Evolutionary conservation across 768 basidiomycete species (phyloP), one percentile per base, ranked within the genome.

Genomic region (Galerina marginata): DNA sequence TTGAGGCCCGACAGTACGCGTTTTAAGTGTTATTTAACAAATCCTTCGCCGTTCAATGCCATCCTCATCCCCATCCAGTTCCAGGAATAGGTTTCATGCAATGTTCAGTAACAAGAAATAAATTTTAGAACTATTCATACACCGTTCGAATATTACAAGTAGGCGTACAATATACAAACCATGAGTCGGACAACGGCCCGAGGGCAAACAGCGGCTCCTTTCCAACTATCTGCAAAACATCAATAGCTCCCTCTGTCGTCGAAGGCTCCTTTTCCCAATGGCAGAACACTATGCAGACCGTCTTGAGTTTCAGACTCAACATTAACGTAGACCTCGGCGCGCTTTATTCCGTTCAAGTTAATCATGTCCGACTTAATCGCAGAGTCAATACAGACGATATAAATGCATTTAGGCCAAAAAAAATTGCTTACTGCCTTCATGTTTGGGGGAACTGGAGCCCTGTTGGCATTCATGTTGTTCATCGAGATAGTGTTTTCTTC

Each of bases 261-360:
- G 33, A 58, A 62, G 36, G 61, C 52, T 3, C 56, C 56, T 33
- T 58, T 58, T 39, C 61, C 61, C 26, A 58, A 9, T 9, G 56
- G 56, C 15, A 62, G 29, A 14, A 54, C 48, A 48, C 56, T 54
- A 37, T 56, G 56, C 39, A 58, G 16, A 55, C 43, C 51, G 38
- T 67, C 54, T 20, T 62, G 36, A 23, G 62, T 55, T 59, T 56
- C 61, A 45, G 54, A 59, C 45, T 65, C 64, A 39, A 65, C 64
- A 42, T 61, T 58, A 37, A 65, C 59, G 39, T 49, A 65, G n/a
- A 65, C 57, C 29, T 65, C 64, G 10, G 64, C 49, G 38, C 53
- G 64, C 26, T 53, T 57, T 11, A 49, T 26, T 14, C 44, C 42
- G 16, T 43, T 54, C 23, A 62, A 57, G 50, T 56, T 50, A 36